A percentile compares a stretch with the other conserved stretches of the same genome.
phyloP scores from a whole-genome alignment of 139 green algal genomes.

The Zygnema cylindricum region DNA sequence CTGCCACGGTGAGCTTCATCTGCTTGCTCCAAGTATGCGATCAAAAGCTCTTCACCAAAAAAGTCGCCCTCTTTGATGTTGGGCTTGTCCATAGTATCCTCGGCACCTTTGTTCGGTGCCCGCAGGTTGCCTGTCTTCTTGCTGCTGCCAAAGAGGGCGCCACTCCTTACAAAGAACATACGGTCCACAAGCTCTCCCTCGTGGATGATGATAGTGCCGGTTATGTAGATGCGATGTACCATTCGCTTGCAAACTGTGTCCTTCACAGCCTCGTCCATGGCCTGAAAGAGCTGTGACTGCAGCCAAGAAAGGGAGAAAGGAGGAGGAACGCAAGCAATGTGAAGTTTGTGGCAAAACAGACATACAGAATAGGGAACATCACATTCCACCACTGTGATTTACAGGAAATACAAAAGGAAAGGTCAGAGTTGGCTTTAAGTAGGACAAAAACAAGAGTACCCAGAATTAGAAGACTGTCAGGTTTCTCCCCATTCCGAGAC shows the following conservation, averaged over 20 bases:
- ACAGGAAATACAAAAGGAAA: too few species aligned
- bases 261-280: constrained; percentile 46
- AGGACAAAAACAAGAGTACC: too few species aligned
- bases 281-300: constrained; percentile 27
- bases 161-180: constrained; percentile 58
- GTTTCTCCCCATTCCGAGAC: too few species aligned
- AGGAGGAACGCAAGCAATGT: background rate
- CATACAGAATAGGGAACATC: too few species aligned
- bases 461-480: too few species aligned
- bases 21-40: constrained; percentile 38
- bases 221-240: constrained; percentile 38
- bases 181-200: constrained; percentile 44
- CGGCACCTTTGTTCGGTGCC: too few species aligned
- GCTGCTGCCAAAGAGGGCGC: constrained; percentile 39
- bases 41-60: constrained; percentile 56
- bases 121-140: constrained; percentile 25
- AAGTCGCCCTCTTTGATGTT: constrained; percentile 31
- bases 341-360: background rate
- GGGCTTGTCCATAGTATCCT: constrained; percentile 44
- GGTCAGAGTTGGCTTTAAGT: too few species aligned
- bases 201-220: constrained; percentile 28
- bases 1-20: background rate
- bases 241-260: constrained; percentile 59
- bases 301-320: background rate
- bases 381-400: too few species aligned